Conservation (phyloP, 2,329 filamentous ascomycete species). For the Arthrobotrys conoides region DNA sequence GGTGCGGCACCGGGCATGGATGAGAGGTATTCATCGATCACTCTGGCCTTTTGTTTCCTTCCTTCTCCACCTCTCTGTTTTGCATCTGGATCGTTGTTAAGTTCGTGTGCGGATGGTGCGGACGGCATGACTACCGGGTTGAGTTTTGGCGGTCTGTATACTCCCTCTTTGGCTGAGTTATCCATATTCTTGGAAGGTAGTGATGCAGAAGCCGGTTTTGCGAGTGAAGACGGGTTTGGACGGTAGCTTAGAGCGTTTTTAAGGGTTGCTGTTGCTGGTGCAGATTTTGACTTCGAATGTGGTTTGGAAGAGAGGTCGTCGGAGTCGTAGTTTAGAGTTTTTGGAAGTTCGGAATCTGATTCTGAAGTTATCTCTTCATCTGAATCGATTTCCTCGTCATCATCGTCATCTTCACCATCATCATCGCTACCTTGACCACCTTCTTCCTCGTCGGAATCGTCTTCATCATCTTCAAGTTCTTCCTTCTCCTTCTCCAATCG, state of each 20-base stretch:
- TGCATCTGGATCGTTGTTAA: conserved; percentile 69
- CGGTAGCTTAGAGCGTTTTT: conserved; percentile 74
- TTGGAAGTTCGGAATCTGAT: conserved; percentile 47
- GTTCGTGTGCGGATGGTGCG: conserved; percentile 69
- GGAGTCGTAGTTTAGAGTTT: conserved; percentile 60
- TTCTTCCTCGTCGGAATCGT: conserved; percentile 65
- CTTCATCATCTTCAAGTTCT: conserved; percentile 64
- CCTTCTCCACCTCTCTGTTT: conserved; percentile 70
- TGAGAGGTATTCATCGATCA: conserved; percentile 92
- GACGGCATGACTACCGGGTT: conserved; percentile 85
- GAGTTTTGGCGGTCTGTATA: conserved; percentile 91
- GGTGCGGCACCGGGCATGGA: conserved; percentile 84
- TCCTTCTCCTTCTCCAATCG: conserved; percentile 64
- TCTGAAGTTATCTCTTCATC: conserved; percentile 59
- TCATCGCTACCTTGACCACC: conserved; percentile 63
- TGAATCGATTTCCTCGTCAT: conserved; percentile 36
- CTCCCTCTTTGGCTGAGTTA: conserved; percentile 71
- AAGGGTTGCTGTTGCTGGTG: conserved; percentile 69
- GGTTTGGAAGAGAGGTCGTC: conserved; percentile 59
- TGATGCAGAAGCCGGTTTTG: conserved; percentile 63
- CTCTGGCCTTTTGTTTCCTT: conserved; percentile 77
- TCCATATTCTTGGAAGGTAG: conserved; percentile 24
- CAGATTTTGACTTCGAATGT: conserved; percentile 63
- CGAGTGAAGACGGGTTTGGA: conserved; percentile 72
- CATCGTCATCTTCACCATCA: conserved; percentile 18